Base-by-base conservation (phyloP, 768 basidiomycete species). In the Galerina sulciceps region DNA sequence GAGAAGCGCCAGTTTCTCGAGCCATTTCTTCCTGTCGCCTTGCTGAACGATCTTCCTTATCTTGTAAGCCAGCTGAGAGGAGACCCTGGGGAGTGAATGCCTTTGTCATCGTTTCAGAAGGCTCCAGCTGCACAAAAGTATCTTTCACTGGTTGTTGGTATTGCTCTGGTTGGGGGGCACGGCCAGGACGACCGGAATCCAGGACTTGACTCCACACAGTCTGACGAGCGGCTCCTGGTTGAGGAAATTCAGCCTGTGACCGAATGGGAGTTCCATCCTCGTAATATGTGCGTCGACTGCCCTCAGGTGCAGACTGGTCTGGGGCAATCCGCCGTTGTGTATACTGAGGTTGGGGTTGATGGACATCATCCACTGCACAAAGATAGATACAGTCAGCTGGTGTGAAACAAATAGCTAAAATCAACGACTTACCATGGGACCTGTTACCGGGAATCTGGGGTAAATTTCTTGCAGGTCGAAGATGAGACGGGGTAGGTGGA, bases 21-120 rank as follows among this genome's bases (percentile, higher is more conserved):
- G 97, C 97, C 10, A 93, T 75, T 71, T 97, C 93, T 71, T 99
- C 96, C 67, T 98, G 94, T 52, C 90, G 84, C 73, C 96, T 96
- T 2, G 97, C 97, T 31, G 95, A 97, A 36, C 96, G 86, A 69
- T 97, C 95, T 71, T 96, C 89, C 71, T 94, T 94, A 71, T 98
- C 96, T 68, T 96, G 93, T 63, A 99, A 80, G 37, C 97, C 97
- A 53, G 94, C 94, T 57, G 94, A 95, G 40, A 99, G 85, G 14
- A 99, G 77, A 8, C 97, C 97, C 60, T 96, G 94, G 3, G 96
- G 94, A 0, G 93, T 90, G 69, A 98, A 97, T 1, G 95, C 95
- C 69, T 96, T 96, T 10, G 93, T 96, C 81, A 94, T 88, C 17
- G 83, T 84, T 54, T 89, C 85, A 1, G 86, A 80, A 4, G 86